A percentile compares a stretch with the other conserved stretches of the same genome.
phyloP scores from a whole-genome alignment of 83 land plant species.

The Diphasiastrum complanatum region DNA sequence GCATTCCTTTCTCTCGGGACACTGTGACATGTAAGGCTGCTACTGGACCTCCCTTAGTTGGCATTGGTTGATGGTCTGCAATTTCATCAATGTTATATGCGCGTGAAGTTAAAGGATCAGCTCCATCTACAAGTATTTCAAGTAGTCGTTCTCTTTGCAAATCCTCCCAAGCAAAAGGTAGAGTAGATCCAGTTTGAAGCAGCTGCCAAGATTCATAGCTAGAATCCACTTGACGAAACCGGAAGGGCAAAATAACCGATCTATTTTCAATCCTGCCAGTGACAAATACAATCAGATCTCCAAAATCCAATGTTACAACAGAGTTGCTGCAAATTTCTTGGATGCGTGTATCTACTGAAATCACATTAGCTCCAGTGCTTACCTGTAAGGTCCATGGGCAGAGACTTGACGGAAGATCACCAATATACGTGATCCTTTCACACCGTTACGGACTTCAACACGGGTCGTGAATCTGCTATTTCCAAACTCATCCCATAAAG shows the following conservation, averaged over 20 bases:
- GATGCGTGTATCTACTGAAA: too few species aligned
- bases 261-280: constrained; percentile 81
- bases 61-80: constrained; percentile 53
- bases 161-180: constrained; percentile 93
- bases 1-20: constrained; percentile 51
- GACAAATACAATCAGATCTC: not conserved
- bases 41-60: constrained; percentile 35
- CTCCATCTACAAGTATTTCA: constrained; percentile 65
- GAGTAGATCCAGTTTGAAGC: constrained; percentile 64
- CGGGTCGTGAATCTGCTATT: constrained; percentile 29
- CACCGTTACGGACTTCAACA: constrained; percentile 64
- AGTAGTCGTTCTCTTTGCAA: constrained; percentile 54
- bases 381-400: constrained; percentile 84
- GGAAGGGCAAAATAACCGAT: constrained; percentile 58
- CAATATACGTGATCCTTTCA: constrained; percentile 57
- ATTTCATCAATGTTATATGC: constrained; percentile 72
- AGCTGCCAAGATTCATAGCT: constrained; percentile 61
- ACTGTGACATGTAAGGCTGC: constrained; percentile 53
- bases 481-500: constrained; percentile 39
- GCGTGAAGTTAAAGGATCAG: constrained; percentile 38
- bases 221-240: constrained; percentile 76
- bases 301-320: too few species aligned
- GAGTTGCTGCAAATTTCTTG: too few species aligned
- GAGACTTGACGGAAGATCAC: constrained; percentile 71
- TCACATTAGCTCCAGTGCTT: too few species aligned